phyloP scores from a whole-genome alignment of 225 moss, liverwort and hornwort species.

The Pleurozium schreberi region DNA sequence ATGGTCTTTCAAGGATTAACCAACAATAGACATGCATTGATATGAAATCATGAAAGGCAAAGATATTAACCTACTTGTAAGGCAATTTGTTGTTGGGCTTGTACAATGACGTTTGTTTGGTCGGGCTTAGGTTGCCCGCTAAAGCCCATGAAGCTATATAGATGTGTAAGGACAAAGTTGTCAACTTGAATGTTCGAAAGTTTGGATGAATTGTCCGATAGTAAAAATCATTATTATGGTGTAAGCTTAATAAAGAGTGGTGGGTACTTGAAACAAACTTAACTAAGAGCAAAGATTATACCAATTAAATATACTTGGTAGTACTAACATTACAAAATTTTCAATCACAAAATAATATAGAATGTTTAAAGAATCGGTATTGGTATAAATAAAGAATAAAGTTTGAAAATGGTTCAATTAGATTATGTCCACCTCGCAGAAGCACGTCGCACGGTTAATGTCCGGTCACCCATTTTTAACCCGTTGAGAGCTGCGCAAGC shows the following conservation, averaged over 20 bases:
- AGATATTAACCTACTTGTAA: constrained; percentile 43
- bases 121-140: constrained; percentile 86
- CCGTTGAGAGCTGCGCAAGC: constrained; percentile 91
- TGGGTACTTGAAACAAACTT: not conserved
- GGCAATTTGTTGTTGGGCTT: constrained; percentile 98
- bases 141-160: constrained; percentile 54
- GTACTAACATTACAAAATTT: not conserved
- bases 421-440: constrained; percentile 61
- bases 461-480: constrained; percentile 91
- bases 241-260: not conserved
- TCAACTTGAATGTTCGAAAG: not conserved
- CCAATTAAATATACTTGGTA: not conserved
- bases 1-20: too few relatives aligned
- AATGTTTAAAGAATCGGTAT: not conserved
- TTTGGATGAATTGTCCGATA: not conserved
- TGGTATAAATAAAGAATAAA: not conserved
- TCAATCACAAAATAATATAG: not conserved
- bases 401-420: not conserved
- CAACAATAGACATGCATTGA: not conserved
- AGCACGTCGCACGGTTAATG: constrained; percentile 82
- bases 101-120: constrained; percentile 76
- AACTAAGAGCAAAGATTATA: not conserved
- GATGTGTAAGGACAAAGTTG: constrained; percentile 16
- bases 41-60: not conserved
- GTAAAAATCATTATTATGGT: not conserved